Percentiles rank a stretch among this genome's conserved stretches.
Conservation (phyloP, 2,329 filamentous ascomycete genomes). For the Scortechinia acanthostroma region DNA sequence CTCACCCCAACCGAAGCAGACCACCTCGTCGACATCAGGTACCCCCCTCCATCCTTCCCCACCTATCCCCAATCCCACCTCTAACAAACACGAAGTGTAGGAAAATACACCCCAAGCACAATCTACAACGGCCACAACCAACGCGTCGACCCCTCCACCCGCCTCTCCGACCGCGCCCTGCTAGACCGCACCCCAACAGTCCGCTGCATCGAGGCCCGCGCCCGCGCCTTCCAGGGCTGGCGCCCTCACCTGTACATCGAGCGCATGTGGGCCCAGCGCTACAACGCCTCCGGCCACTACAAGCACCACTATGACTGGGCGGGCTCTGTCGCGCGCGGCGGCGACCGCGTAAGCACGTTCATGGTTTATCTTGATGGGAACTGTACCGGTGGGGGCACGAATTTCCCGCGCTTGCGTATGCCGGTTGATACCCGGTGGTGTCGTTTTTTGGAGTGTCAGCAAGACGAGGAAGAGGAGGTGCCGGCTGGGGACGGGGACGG, state of each 20-base stretch:
- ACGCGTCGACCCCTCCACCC: constrained; percentile 34
- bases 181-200: constrained; percentile 36
- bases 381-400: constrained; percentile 49
- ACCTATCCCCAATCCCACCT: constrained; percentile 4
- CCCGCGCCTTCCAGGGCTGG: constrained; percentile 53
- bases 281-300: constrained; percentile 49
- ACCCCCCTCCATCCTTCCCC: constrained; percentile 7
- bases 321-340: constrained; percentile 22
- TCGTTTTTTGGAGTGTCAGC: constrained; percentile 44
- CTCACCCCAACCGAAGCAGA: constrained; percentile 34
- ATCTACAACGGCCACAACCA: constrained; percentile 39
- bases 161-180: constrained; percentile 40
- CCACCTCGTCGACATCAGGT: constrained; percentile 45
- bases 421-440: constrained; percentile 40
- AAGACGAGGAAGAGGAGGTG: constrained; percentile 10
- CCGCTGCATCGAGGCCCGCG: constrained; percentile 49
- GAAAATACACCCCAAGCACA: constrained; percentile 42
- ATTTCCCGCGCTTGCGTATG: constrained; percentile 42
- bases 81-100: constrained; percentile 17
- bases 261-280: constrained; percentile 51
- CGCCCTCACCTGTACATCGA: constrained; percentile 47
- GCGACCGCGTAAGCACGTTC: constrained; percentile 42
- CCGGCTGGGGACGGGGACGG: neutral
- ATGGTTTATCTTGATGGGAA: constrained; percentile 50
- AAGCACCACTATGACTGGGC: constrained; percentile 52